Evolutionary conservation across 495 filamentous ascomycete species (phyloP).

Genomic region (Hyaloscypha variabilis): DNA sequence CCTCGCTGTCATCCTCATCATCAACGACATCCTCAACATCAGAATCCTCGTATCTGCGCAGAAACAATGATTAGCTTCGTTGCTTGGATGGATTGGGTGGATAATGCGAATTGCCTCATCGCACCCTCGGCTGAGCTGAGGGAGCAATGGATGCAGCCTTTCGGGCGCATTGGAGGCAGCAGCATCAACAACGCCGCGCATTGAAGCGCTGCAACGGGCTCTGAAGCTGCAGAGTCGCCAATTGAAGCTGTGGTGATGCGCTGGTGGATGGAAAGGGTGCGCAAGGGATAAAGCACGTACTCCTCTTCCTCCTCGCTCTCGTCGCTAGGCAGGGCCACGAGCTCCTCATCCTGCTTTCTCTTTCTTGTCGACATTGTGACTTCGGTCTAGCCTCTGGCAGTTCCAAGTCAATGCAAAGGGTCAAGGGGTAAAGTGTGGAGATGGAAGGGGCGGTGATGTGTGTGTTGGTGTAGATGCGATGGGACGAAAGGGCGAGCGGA

Average conservation of each 20-base stretch:
- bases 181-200: background rate
- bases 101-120: background rate
- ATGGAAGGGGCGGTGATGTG: background rate
- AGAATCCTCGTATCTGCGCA: slow-evolving; percentile 35
- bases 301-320: slow-evolving; percentile 38
- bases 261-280: background rate
- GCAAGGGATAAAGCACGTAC: slow-evolving; percentile 26
- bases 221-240: slow-evolving; percentile 2
- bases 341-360: slow-evolving; percentile 39
- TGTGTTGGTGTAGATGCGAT: background rate
- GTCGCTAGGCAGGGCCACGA: slow-evolving; percentile 35
- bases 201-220: background rate
- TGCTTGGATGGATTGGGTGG: no score
- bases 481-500: background rate
- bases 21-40: slow-evolving; percentile 30
- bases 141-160: background rate
- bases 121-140: background rate
- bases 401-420: background rate
- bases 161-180: background rate
- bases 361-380: slow-evolving; percentile 37
- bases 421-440: background rate
- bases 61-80: background rate
- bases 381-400: slow-evolving; percentile 4
- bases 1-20: slow-evolving; percentile 22
- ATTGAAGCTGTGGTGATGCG: slow-evolving; percentile 5